A percentile compares a stretch with the other conserved stretches of the same genome.
These are phyloP conservation scores for Raffaelea albimanens DNA, from an alignment of 2,329 filamentous ascomycete genomes.

Conservation along the genomic window DNA sequence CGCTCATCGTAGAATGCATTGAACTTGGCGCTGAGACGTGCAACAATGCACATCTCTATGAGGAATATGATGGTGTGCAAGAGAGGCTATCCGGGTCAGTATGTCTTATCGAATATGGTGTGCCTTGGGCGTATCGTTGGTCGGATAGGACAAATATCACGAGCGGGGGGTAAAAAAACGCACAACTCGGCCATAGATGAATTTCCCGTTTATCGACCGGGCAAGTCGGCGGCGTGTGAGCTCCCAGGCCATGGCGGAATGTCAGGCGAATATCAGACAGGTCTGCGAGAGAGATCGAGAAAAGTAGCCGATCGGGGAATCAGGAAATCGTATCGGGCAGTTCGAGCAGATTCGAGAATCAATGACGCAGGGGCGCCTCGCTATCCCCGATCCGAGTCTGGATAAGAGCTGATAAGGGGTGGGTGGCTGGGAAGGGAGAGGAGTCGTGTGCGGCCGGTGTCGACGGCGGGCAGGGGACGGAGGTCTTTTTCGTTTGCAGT, in stretches of 20 bases:
- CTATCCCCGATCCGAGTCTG: neutral
- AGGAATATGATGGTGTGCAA: slow-evolving; percentile 78
- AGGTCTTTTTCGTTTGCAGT: too few relatives aligned
- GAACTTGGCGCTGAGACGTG: slow-evolving; percentile 75
- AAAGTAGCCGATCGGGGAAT: too few relatives aligned
- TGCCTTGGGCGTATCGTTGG: too few relatives aligned
- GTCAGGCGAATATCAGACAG: neutral
- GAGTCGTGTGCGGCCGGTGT: too few relatives aligned
- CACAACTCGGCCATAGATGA: slow-evolving; percentile 65
- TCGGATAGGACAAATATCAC: too few relatives aligned
- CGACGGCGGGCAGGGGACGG: too few relatives aligned
- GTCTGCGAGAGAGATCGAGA: neutral
- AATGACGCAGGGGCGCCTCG: neutral
- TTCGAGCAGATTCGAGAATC: neutral
- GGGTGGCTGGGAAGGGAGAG: too few relatives aligned
- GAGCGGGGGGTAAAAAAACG: slow-evolving; percentile 24
- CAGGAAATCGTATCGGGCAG: too few relatives aligned
- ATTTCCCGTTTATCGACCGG: slow-evolving; percentile 60
- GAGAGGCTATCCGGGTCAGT: slow-evolving; percentile 55
- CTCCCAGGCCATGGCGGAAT: slow-evolving; percentile 45
- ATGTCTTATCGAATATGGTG: too few relatives aligned
- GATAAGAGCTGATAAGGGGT: too few relatives aligned
- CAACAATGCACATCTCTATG: slow-evolving; percentile 79
- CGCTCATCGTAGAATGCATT: slow-evolving; percentile 89
- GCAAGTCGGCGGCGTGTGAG: slow-evolving; percentile 50